Conservation (phyloP, 106 monocot genomes). For the Dendrobium huoshanense region DNA sequence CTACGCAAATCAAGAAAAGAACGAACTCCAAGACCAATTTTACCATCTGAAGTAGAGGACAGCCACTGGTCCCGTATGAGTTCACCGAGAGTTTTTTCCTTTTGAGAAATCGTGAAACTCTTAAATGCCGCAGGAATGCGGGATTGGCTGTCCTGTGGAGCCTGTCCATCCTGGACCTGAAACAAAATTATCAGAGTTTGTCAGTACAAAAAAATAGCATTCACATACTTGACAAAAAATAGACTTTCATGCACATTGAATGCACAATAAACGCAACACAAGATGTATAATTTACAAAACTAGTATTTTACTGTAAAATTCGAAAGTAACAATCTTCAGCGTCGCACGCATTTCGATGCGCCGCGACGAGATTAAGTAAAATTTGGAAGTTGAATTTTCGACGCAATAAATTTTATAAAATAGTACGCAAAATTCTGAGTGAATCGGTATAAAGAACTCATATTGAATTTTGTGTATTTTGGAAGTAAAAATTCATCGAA, state of each 20-base stretch:
- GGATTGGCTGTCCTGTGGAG: slow-evolving; percentile 42
- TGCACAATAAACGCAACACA: background rate
- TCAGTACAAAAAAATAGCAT: background rate
- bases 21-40: slow-evolving; percentile 82
- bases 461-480: no score
- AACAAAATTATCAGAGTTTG: slow-evolving; percentile 5
- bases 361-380: no score
- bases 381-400: no score
- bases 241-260: background rate
- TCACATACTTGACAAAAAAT: background rate
- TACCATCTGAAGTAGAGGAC: slow-evolving; percentile 40
- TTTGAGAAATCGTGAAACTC: slow-evolving; percentile 75
- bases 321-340: no score
- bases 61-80: slow-evolving; percentile 79
- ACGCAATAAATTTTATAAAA: no score
- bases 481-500: no score
- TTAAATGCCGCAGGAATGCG: slow-evolving; percentile 64
- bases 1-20: slow-evolving; percentile 93
- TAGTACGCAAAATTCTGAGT: no score
- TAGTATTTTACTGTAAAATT: no score
- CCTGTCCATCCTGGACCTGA: slow-evolving; percentile 35
- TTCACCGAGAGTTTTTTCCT: slow-evolving; percentile 81
- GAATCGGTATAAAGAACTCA: no score
- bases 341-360: no score
- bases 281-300: no score